These are phyloP conservation scores for Mortierella sp. DNA, from an alignment of 371 early-diverging fungal genomes.

Conservation along the genomic window DNA sequence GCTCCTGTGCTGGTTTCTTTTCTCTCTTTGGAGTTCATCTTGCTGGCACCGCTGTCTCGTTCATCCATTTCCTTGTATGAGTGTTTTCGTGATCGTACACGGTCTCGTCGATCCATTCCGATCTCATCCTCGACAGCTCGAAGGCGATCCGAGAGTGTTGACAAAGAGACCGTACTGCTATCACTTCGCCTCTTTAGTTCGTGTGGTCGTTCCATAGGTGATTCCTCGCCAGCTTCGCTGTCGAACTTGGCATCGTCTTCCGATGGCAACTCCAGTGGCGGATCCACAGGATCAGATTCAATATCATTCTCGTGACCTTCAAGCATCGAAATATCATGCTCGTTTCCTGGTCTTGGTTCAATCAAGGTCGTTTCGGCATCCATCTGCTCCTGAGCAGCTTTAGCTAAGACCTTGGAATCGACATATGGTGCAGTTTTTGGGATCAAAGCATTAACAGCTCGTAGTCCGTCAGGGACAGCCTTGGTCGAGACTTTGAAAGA, in stretches of 20 bases:
- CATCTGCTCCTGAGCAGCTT: constrained; percentile 9
- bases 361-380: constrained; percentile 1
- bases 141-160: constrained; percentile 25
- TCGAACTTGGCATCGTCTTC: background rate
- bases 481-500: constrained; percentile 38
- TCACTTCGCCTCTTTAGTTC: constrained; percentile 24
- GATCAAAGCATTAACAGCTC: constrained; percentile 29
- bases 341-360: background rate
- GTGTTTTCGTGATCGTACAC: constrained; percentile 1
- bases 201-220: background rate
- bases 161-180: constrained; percentile 6
- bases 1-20: constrained; percentile 1
- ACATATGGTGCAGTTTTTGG: constrained; percentile 19
- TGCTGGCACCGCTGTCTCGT: background rate
- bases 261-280: background rate
- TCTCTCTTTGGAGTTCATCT: background rate
- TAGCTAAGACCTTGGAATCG: constrained; percentile 21
- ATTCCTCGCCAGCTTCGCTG: background rate
- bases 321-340: background rate
- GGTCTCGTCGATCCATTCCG: constrained; percentile 10
- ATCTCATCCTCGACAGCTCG: constrained; percentile 25
- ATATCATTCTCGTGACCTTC: constrained; percentile 9
- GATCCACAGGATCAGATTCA: constrained; percentile 11
- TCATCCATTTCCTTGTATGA: background rate
- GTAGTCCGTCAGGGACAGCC: constrained; percentile 39